These are phyloP conservation scores for Phialophora expanda DNA, from an alignment of 2,329 filamentous ascomycete species.

Conservation along the genomic window DNA sequence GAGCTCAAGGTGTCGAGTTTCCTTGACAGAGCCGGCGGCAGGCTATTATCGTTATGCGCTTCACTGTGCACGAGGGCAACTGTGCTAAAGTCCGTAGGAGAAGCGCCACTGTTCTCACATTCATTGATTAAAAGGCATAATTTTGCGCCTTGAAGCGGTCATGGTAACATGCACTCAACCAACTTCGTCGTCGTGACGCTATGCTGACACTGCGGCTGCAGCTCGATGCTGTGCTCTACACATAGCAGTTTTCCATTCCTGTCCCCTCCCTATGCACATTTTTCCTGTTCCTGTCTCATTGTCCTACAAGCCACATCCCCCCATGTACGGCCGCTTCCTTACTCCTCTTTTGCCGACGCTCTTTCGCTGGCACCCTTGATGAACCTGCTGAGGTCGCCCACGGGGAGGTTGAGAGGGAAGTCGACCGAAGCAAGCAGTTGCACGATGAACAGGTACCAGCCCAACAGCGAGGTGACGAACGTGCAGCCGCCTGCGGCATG, in stretches of 20 bases:
- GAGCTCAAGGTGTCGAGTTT: not conserved
- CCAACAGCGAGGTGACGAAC: constrained; percentile 58
- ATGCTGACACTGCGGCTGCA: constrained; percentile 9
- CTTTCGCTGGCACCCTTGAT: constrained; percentile 44
- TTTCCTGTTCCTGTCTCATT: constrained; percentile 4
- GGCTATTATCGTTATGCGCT: not conserved
- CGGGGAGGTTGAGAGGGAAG: constrained; percentile 62
- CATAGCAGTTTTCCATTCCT: constrained; percentile 4
- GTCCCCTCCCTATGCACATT: constrained; percentile 7
- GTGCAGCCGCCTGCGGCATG: constrained; percentile 55
- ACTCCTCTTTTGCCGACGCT: constrained; percentile 28
- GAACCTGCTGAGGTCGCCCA: constrained; percentile 61
- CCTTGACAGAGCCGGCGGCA: not conserved
- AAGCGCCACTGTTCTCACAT: constrained; percentile 10
- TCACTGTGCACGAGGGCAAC: not conserved
- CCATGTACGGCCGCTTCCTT: not conserved
- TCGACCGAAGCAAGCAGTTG: constrained; percentile 62
- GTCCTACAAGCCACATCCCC: not conserved
- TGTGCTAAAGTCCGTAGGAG: not conserved
- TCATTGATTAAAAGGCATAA: constrained; percentile 22
- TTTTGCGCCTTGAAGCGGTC: constrained; percentile 23
- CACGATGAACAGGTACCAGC: constrained; percentile 64
- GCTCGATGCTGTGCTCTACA: constrained; percentile 15
- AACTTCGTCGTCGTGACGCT: constrained; percentile 1
- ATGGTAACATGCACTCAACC: constrained; percentile 14